phyloP scores from a whole-genome alignment of 1,284 basidiomycete genomes.

The Moniliophthora roreri region DNA sequence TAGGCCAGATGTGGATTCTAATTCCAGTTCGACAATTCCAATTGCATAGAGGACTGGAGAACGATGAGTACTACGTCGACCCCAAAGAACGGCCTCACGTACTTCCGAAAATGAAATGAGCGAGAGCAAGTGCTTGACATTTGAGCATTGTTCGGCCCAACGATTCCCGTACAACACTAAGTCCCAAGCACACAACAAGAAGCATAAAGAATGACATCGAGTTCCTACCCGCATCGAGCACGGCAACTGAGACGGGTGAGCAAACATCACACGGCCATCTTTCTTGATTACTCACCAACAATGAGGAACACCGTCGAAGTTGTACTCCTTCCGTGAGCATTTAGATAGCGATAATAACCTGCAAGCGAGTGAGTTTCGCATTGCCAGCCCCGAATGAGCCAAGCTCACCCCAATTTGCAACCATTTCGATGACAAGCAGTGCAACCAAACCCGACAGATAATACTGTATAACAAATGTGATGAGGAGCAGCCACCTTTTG shows the following conservation, averaged over 20 bases:
- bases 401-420: slow-evolving; percentile 77
- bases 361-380: slow-evolving; percentile 11
- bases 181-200: slow-evolving; percentile 85
- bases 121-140: slow-evolving; percentile 74
- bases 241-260: slow-evolving; percentile 56
- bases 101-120: slow-evolving; percentile 96
- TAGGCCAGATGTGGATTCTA: slow-evolving; percentile 84
- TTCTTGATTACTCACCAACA: slow-evolving; percentile 55
- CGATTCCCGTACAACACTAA: slow-evolving; percentile 82
- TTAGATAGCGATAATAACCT: slow-evolving; percentile 89
- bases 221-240: slow-evolving; percentile 92
- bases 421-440: slow-evolving; percentile 92
- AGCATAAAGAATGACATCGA: slow-evolving; percentile 95
- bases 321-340: slow-evolving; percentile 79
- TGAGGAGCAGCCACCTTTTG: slow-evolving; percentile 2
- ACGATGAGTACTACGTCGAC: slow-evolving; percentile 3
- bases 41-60: slow-evolving; percentile 82
- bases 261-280: neutral
- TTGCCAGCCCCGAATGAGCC: neutral
- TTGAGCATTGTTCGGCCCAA: slow-evolving; percentile 79
- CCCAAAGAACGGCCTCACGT: slow-evolving; percentile 18
- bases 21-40: slow-evolving; percentile 88
- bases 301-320: slow-evolving; percentile 83
- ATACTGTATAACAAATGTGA: slow-evolving; percentile 50
- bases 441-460: slow-evolving; percentile 92